These are phyloP conservation scores for Flagelloscypha sp. DNA, from an alignment of 768 basidiomycete genomes.

Conservation along the genomic window DNA sequence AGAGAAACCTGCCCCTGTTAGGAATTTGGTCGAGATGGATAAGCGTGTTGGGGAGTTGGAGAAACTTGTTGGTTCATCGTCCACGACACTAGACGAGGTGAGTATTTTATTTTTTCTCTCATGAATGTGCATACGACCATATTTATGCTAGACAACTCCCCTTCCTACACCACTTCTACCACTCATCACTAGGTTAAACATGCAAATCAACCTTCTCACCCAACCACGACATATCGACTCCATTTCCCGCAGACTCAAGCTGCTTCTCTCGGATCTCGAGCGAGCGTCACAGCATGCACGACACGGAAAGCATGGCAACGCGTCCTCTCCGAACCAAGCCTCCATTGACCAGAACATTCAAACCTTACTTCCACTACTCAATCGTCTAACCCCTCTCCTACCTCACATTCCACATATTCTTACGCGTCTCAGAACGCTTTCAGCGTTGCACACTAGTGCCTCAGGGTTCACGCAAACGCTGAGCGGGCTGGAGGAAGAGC, in stretches of 20 bases:
- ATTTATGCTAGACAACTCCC: constrained; percentile 37
- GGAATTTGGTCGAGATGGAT: constrained; percentile 68
- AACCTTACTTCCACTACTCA: constrained; percentile 58
- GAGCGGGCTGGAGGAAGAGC: constrained; percentile 60
- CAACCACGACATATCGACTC: constrained; percentile 96
- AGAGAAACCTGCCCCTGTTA: constrained; percentile 29
- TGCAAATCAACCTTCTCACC: constrained; percentile 79
- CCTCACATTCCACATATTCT: constrained; percentile 88
- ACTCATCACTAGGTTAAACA: constrained; percentile 72
- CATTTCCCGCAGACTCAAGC: constrained; percentile 86
- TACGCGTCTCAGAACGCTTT: constrained; percentile 78
- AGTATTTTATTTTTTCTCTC: constrained; percentile 14
- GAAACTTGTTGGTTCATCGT: constrained; percentile 74
- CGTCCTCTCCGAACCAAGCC: constrained; percentile 16
- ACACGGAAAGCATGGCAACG: constrained; percentile 36
- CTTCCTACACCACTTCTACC: constrained; percentile 78
- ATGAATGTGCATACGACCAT: constrained; percentile 2
- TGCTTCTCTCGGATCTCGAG: constrained; percentile 88
- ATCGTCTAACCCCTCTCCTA: constrained; percentile 61
- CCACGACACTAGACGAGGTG: constrained; percentile 76
- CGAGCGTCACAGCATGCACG: constrained; percentile 53
- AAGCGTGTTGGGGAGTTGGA: constrained; percentile 79
- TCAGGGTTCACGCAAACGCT: constrained; percentile 68
- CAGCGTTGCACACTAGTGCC: constrained; percentile 74
- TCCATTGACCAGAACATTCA: constrained; percentile 35